phyloP scores from a whole-genome alignment of 805 yeast species.

The Candida orba region DNA sequence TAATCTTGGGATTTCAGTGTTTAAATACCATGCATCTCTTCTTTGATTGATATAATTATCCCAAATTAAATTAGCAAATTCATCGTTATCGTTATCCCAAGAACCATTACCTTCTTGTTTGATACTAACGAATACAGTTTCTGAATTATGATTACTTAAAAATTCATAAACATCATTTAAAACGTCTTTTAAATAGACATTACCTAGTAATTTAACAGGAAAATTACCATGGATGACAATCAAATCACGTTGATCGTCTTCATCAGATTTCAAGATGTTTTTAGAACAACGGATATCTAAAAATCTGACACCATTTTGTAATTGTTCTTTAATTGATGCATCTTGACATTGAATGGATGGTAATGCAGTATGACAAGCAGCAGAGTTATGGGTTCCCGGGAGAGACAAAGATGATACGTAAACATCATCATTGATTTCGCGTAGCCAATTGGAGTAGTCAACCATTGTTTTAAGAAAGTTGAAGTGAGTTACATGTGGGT shows the following conservation, averaged over 20 bases:
- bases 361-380: conserved; percentile 61
- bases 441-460: conserved; percentile 40
- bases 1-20: conserved; percentile 46
- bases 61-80: conserved; percentile 57
- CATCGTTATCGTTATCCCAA: conserved; percentile 58
- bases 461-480: conserved; percentile 13
- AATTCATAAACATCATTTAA: conserved; percentile 55
- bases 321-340: conserved; percentile 49
- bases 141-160: conserved; percentile 44
- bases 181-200: conserved; percentile 43
- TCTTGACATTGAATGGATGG: conserved; percentile 79
- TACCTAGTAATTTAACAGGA: conserved; percentile 58
- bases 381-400: conserved; percentile 85
- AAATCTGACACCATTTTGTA: conserved; percentile 68
- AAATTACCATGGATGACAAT: conserved; percentile 71
- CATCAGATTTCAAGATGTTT: conserved; percentile 44
- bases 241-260: conserved; percentile 40
- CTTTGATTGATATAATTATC: conserved; percentile 43
- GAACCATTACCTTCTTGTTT: conserved; percentile 68
- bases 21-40: conserved; percentile 54
- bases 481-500: no score
- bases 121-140: conserved; percentile 57
- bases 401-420: conserved; percentile 48
- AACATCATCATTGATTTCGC: conserved; percentile 43
- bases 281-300: conserved; percentile 61